A percentile compares a stretch with the other conserved stretches of the same genome.
These are phyloP conservation scores for Ascochyta koolunga DNA, from an alignment of 2,329 filamentous ascomycete genomes.

Conservation along the genomic window DNA sequence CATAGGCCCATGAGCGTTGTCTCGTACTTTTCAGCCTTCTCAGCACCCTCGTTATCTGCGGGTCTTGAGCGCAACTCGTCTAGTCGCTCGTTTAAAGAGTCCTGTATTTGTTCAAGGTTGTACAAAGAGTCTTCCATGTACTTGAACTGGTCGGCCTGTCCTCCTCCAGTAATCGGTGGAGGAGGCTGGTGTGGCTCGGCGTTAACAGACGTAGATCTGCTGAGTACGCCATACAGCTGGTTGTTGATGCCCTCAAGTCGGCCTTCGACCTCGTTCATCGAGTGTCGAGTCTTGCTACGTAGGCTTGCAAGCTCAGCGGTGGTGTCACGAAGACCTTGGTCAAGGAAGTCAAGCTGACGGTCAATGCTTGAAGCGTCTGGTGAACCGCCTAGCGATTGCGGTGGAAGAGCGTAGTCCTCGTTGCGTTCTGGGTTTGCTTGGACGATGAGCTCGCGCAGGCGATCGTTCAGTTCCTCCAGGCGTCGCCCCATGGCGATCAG, in stretches of 20 bases:
- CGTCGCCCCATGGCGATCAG: constrained; percentile 68
- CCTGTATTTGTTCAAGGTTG: constrained; percentile 46
- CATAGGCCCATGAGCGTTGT: constrained; percentile 58
- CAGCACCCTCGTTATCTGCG: constrained; percentile 24
- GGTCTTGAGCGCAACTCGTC: constrained; percentile 32
- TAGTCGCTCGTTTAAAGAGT: constrained; percentile 38
- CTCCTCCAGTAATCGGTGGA: constrained; percentile 62
- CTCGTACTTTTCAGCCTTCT: constrained; percentile 54
- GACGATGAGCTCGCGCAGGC: constrained; percentile 70
- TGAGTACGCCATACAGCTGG: constrained; percentile 61
- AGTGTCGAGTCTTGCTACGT: constrained; percentile 35
- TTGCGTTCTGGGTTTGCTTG: constrained; percentile 62
- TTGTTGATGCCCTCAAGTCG: constrained; percentile 62
- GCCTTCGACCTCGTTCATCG: constrained; percentile 45
- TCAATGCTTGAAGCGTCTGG: constrained; percentile 46
- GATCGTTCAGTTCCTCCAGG: constrained; percentile 70
- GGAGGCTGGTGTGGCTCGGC: constrained; percentile 61
- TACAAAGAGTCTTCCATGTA: constrained; percentile 70
- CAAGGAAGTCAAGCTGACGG: constrained; percentile 73
- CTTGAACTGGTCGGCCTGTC: constrained; percentile 69
- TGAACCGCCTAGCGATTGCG: constrained; percentile 24
- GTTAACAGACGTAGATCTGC: constrained; percentile 57
- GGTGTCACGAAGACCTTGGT: constrained; percentile 67
- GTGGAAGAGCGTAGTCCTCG: constrained; percentile 39
- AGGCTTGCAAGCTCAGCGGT: constrained; percentile 59